These are phyloP conservation scores for Mortierella sp. DNA, from an alignment of 371 early-diverging fungal genomes.

Conservation along the genomic window DNA sequence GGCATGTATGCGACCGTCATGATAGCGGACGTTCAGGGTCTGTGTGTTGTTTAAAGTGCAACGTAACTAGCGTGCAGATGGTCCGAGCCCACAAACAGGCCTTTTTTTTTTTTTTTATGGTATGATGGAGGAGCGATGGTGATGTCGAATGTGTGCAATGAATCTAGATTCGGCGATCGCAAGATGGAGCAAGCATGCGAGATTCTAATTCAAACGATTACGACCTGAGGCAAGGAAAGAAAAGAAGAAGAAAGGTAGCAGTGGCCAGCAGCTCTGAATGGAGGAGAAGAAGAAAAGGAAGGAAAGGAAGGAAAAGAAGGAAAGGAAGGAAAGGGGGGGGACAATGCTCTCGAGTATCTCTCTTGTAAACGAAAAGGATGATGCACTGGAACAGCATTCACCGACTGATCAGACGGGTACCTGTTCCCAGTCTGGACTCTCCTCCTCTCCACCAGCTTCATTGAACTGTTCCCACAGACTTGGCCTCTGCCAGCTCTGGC, in stretches of 20 bases:
- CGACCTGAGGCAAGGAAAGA: neutral
- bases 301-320: neutral
- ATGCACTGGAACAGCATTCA: too few species aligned
- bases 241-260: neutral
- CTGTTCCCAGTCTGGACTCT: too few species aligned
- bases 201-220: too few species aligned
- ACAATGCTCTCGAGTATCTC: neutral
- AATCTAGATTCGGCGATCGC: neutral
- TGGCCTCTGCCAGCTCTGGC: too few species aligned
- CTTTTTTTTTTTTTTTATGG: neutral
- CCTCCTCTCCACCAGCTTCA: too few species aligned
- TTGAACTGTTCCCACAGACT: too few species aligned
- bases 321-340: slow-evolving; percentile 1
- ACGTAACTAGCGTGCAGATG: too few species aligned
- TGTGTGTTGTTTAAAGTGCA: too few species aligned
- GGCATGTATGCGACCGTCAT: slow-evolving; percentile 25
- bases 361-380: neutral
- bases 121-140: neutral
- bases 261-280: neutral
- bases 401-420: too few species aligned
- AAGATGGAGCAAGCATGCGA: too few species aligned
- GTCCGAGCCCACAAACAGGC: too few species aligned
- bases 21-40: too few species aligned
- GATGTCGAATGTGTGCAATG: neutral
- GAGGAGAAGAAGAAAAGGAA: neutral